Evolutionary conservation across 192 early-diverging fungal species (phyloP).

Genomic region (Martensiomyces pterosporus): DNA sequence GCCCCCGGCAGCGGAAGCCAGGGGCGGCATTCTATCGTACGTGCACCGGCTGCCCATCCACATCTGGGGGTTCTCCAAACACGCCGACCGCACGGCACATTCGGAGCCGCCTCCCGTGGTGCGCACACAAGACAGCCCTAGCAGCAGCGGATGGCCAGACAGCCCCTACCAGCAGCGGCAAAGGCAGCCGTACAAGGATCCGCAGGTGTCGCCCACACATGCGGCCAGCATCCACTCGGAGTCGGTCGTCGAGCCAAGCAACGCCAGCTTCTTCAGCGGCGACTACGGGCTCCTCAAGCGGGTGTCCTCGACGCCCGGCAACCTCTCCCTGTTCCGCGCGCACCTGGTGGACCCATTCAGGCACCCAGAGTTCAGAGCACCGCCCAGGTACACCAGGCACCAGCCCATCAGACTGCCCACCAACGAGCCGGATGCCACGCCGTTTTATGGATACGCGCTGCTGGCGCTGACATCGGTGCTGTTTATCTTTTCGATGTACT

Average conservation of each 20-base stretch:
- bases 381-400: constrained; percentile 52
- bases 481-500: constrained; percentile 62
- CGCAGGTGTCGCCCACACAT: no score
- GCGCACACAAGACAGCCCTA: no score
- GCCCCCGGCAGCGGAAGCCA: background rate
- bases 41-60: constrained; percentile 16
- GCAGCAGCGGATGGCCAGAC: constrained; percentile 8
- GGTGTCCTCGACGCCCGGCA: constrained; percentile 43
- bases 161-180: no score
- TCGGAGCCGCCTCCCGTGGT: background rate
- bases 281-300: constrained; percentile 35
- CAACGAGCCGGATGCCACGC: constrained; percentile 62
- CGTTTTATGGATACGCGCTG: constrained; percentile 62
- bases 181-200: no score
- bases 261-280: constrained; percentile 1
- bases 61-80: constrained; percentile 11
- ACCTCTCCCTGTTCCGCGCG: constrained; percentile 44
- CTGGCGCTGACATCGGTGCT: constrained; percentile 56
- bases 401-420: constrained; percentile 56
- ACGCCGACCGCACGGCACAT: constrained; percentile 1
- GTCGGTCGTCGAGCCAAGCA: background rate
- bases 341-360: constrained; percentile 37
- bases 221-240: background rate
- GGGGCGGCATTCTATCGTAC: constrained; percentile 5
- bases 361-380: constrained; percentile 48